These are phyloP conservation scores for Boletus reticulatus DNA, from an alignment of 768 basidiomycete genomes.

Conservation along the genomic window DNA sequence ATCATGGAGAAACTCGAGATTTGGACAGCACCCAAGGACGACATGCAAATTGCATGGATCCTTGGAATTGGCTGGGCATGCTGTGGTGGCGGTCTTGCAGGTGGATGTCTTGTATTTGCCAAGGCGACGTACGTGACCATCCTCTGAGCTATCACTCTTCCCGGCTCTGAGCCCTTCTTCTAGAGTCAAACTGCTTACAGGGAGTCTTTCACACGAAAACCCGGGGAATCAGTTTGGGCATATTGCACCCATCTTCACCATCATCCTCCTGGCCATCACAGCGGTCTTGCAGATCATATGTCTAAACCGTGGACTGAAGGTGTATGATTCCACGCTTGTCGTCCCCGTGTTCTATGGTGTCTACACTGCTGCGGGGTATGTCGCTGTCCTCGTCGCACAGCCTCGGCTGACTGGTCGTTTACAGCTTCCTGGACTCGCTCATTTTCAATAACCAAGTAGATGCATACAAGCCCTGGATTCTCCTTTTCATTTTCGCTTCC, in stretches of 20 bases:
- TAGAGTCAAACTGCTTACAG: conserved; percentile 80
- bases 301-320: conserved; percentile 84
- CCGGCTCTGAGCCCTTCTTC: conserved; percentile 5
- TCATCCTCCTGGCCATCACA: conserved; percentile 57
- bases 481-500: conserved; percentile 84
- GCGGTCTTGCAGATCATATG: conserved; percentile 91
- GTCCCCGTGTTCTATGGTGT: conserved; percentile 95
- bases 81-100: conserved; percentile 87
- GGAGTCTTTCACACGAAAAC: conserved; percentile 74
- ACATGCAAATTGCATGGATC: conserved; percentile 85
- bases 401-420: conserved; percentile 4
- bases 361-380: conserved; percentile 79
- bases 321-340: conserved; percentile 88
- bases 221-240: conserved; percentile 88
- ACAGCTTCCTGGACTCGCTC: conserved; percentile 61
- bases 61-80: conserved; percentile 95
- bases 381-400: conserved; percentile 1
- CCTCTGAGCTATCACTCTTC: neutral
- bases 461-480: conserved; percentile 84
- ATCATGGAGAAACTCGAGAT: conserved; percentile 62
- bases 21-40: conserved; percentile 78
- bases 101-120: conserved; percentile 85
- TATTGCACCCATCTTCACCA: conserved; percentile 74
- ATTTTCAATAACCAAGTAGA: conserved; percentile 84
- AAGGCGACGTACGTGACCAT: conserved; percentile 36